Evolutionary conservation across 805 yeast genomes (phyloP).

Genomic region (Candida germanica): DNA sequence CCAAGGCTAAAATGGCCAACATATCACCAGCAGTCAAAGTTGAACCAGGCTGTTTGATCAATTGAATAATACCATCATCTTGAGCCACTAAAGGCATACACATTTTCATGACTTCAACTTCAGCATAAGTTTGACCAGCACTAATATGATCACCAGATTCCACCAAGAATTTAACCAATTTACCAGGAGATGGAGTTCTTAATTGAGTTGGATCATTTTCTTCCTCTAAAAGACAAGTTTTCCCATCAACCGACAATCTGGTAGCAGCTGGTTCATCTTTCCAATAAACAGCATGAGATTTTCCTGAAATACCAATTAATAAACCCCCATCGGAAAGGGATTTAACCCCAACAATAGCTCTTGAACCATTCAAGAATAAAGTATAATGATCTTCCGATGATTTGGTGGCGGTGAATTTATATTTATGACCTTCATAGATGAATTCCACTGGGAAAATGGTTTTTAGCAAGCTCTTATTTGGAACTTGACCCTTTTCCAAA

Average conservation of each 20-base stretch:
- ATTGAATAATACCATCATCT: slow-evolving; percentile 89
- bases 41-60: slow-evolving; percentile 97
- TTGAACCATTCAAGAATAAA: slow-evolving; percentile 89
- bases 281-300: slow-evolving; percentile 94
- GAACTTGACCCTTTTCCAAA: slow-evolving; percentile 95
- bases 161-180: slow-evolving; percentile 86
- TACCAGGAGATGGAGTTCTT: slow-evolving; percentile 99
- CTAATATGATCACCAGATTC: slow-evolving; percentile 92
- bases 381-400: slow-evolving; percentile 84
- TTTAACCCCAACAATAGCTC: slow-evolving; percentile 82
- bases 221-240: slow-evolving; percentile 88
- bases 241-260: slow-evolving; percentile 90
- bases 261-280: slow-evolving; percentile 96
- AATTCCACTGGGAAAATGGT: slow-evolving; percentile 92
- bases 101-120: slow-evolving; percentile 99
- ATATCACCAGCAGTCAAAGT: slow-evolving; percentile 96
- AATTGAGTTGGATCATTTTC: slow-evolving; percentile 99
- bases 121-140: slow-evolving; percentile 94
- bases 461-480: slow-evolving; percentile 73
- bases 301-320: slow-evolving; percentile 83
- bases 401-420: slow-evolving; percentile 93
- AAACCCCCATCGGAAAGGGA: slow-evolving; percentile 94
- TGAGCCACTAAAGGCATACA: slow-evolving; percentile 95
- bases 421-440: slow-evolving; percentile 89
- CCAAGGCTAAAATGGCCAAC: slow-evolving; percentile 88